These are phyloP conservation scores for Thuja plicata DNA, from an alignment of 83 land plant genomes.

Conservation along the genomic window DNA sequence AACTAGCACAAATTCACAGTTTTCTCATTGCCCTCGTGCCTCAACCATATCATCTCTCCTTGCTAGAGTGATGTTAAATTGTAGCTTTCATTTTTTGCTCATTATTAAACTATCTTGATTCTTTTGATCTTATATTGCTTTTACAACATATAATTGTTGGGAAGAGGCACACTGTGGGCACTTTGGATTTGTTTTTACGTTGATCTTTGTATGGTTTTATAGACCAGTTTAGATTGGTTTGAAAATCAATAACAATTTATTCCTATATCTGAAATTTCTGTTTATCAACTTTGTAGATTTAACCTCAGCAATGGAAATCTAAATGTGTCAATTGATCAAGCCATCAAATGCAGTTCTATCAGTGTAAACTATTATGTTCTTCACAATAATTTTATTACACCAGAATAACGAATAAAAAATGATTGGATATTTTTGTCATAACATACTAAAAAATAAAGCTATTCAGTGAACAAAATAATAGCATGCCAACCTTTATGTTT, in stretches of 20 bases:
- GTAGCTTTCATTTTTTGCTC: background rate
- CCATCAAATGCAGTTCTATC: background rate
- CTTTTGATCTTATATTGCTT: background rate
- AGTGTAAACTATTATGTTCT: background rate
- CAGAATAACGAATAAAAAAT: background rate
- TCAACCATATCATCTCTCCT: background rate
- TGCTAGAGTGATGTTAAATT: background rate
- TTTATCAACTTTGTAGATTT: too few species aligned
- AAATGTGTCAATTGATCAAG: background rate
- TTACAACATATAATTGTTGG: background rate
- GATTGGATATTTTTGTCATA: background rate
- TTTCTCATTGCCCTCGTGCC: too few species aligned
- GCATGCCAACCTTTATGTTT: too few species aligned
- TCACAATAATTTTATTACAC: background rate
- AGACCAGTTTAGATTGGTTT: too few species aligned
- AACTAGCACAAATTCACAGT: too few species aligned
- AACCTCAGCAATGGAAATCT: background rate
- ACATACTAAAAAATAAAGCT: background rate
- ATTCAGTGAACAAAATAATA: too few species aligned
- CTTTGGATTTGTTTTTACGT: too few species aligned
- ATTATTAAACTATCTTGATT: background rate
- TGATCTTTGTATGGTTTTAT: too few species aligned
- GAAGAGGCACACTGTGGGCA: background rate
- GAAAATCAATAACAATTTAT: too few species aligned
- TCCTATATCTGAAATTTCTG: too few species aligned